Evolutionary conservation across 2,329 filamentous ascomycete species (phyloP).

Genomic region (Thyridium curvatum): DNA sequence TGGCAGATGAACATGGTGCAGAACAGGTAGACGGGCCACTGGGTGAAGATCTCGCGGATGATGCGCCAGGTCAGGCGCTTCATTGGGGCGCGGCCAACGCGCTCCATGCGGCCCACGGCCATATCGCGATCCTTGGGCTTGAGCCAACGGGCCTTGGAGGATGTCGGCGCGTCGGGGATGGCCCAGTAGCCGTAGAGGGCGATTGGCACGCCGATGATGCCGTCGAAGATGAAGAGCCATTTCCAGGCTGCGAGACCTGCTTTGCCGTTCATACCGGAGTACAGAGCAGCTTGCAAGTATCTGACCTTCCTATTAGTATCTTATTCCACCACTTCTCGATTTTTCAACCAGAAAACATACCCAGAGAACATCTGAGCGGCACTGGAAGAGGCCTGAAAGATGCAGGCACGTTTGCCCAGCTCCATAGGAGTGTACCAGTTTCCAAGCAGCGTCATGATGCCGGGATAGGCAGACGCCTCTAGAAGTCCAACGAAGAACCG

Average conservation of each 20-base stretch:
- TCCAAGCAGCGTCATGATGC: slow-evolving; percentile 25
- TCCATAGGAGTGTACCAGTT: slow-evolving; percentile 34
- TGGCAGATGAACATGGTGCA: slow-evolving; percentile 5
- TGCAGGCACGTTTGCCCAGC: slow-evolving; percentile 4
- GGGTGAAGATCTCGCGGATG: slow-evolving; percentile 18
- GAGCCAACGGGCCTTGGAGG: slow-evolving; percentile 17
- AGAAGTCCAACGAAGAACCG: slow-evolving; percentile 33
- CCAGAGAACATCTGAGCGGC: slow-evolving; percentile 2
- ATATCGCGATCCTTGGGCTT: slow-evolving; percentile 16
- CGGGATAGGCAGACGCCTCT: slow-evolving; percentile 26
- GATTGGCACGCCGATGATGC: slow-evolving; percentile 23
- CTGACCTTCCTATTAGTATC: no score
- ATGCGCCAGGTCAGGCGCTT: slow-evolving; percentile 20
- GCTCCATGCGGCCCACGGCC: slow-evolving; percentile 21
- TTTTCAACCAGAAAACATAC: not conserved
- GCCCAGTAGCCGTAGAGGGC: slow-evolving; percentile 23
- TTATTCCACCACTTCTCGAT: no score
- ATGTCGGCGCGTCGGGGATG: slow-evolving; percentile 24
- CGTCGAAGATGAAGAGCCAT: slow-evolving; percentile 12
- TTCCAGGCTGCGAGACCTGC: slow-evolving; percentile 6
- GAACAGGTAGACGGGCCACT: slow-evolving; percentile 12
- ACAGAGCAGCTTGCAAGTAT: slow-evolving; percentile 4
- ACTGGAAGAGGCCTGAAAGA: not conserved
- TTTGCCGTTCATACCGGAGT: slow-evolving; percentile 4
- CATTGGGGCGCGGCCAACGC: slow-evolving; percentile 20